Conservation (phyloP, 768 basidiomycete species). For the Tulasnella calospora region DNA sequence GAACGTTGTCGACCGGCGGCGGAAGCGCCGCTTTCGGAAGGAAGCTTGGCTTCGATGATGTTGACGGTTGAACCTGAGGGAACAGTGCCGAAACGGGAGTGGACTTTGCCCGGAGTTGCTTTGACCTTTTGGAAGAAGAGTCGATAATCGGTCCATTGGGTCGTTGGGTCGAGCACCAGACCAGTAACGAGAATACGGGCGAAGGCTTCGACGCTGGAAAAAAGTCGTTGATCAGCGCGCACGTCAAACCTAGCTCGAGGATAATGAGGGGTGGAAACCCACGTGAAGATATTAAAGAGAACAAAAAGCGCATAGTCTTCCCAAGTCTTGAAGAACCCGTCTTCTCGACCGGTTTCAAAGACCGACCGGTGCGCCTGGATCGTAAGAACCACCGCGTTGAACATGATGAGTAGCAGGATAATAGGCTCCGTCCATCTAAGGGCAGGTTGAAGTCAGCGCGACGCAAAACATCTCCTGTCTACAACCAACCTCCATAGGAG, state of each 20-base stretch:
- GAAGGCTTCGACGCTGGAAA: conserved; percentile 67
- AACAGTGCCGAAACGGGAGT: neutral
- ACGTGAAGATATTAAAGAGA: conserved; percentile 84
- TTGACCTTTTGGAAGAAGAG: neutral
- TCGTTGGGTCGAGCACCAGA: conserved; percentile 78
- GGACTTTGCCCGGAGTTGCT: neutral
- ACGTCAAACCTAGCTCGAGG: neutral
- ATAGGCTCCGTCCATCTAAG: conserved; percentile 78
- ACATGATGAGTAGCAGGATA: conserved; percentile 76
- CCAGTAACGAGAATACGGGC: conserved; percentile 89
- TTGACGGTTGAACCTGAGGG: neutral
- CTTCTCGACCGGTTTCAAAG: conserved; percentile 37
- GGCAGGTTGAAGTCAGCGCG: conserved; percentile 1
- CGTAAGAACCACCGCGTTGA: conserved; percentile 76
- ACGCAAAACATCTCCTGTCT: neutral
- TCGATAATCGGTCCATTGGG: neutral
- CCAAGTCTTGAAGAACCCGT: conserved; percentile 83
- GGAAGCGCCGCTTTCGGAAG: conserved; percentile 13
- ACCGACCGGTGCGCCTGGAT: conserved; percentile 67
- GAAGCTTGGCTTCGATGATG: neutral
- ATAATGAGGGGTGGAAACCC: conserved; percentile 36
- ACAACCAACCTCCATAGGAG: conserved; percentile 64
- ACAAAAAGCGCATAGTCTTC: conserved; percentile 82
- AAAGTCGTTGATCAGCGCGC: neutral
- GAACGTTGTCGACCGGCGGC: conserved; percentile 54